Evolutionary conservation across 164 flowering plant species (phyloP), one percentile per base, ranked within the genome.

Genomic region (Vitis riparia): DNA sequence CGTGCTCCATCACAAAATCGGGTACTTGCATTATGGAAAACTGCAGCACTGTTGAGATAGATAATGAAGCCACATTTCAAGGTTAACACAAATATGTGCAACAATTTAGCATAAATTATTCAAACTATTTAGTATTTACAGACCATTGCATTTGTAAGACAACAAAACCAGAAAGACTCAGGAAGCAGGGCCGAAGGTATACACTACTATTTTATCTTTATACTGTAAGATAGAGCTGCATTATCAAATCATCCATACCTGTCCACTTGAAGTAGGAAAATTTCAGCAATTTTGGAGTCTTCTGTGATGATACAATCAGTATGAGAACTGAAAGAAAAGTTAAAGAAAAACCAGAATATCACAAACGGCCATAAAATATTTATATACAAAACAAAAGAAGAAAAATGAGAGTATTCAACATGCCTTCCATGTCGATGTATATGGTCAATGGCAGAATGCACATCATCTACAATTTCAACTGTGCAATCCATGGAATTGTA

Each of bases 1-100:
- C 94, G 97, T 58, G 92, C 89, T 51, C 98, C 98, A 79, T 93
- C 97, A 76, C 97, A 87, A 68, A 93, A 93, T 67, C 97, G 77
- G 27, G 98, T 90, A 79, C 98, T 93, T 48, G 95, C 93, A 79
- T 93, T 93, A 78, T 88, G 97, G 72, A 93, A 86, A 37, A 91
- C 92, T 3, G 94, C 98, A 80, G 94, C 91, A 80, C 98, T 93
- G 86, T 71, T 50, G 70, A 62, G 47, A 15, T 62, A 59, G 73
- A 68, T 15, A 49, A n/a, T 15, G 29, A 32, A 19, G 55, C 53
- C 65, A 23, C 48, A 37, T 8, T 17, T 55, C n/a, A 51, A 59
- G 62, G 62, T 59, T 59, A 27, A 2, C 12, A 59, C 15, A 53
- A 23, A 23, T 1, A 23, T 23, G 27, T 23, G 27, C 27, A 23